phyloP scores from a whole-genome alignment of 2,329 filamentous ascomycete genomes.

The Paecilomyces sp. region DNA sequence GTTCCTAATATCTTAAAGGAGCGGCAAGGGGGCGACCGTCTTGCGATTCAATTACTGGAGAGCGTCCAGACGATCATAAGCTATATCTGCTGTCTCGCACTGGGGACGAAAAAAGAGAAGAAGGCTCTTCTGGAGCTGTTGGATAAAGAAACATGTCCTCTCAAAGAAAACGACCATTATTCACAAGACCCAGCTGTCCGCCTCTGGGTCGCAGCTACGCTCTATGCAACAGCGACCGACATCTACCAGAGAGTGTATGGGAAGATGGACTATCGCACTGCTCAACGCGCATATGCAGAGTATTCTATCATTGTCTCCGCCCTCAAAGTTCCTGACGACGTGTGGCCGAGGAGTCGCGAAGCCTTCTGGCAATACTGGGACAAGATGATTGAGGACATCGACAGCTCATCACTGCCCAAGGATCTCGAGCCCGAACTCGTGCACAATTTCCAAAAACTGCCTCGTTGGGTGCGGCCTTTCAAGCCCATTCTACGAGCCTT shows the following conservation, averaged over 20 bases:
- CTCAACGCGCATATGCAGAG: constrained; percentile 23
- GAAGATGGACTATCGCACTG: constrained; percentile 22
- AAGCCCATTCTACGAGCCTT: constrained; percentile 23
- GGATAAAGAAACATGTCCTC: constrained; percentile 13
- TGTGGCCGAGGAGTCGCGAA: constrained; percentile 23
- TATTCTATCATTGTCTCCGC: constrained; percentile 20
- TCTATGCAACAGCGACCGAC: constrained; percentile 29
- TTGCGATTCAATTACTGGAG: constrained; percentile 23
- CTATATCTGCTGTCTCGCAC: constrained; percentile 27
- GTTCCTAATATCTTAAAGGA: constrained; percentile 17
- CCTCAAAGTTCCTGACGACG: constrained; percentile 19
- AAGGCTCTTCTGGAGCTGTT: constrained; percentile 20
- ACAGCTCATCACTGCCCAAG: constrained; percentile 17
- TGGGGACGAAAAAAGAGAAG: constrained; percentile 23
- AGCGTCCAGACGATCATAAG: constrained; percentile 22
- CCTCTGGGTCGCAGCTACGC: constrained; percentile 27
- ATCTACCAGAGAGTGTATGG: constrained; percentile 31
- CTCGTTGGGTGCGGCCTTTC: constrained; percentile 21
- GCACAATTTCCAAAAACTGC: constrained; percentile 15
- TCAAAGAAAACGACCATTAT: constrained; percentile 13
- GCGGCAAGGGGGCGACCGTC: constrained; percentile 10
- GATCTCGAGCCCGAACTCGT: constrained; percentile 20
- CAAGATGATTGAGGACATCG: constrained; percentile 18
- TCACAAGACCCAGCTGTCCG: constrained; percentile 5
- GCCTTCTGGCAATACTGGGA: constrained; percentile 32